Percentiles rank a stretch among this genome's conserved stretches.
These are phyloP conservation scores for Ceratocystis huliohia DNA, from an alignment of 2,329 filamentous ascomycete genomes.

Conservation along the genomic window DNA sequence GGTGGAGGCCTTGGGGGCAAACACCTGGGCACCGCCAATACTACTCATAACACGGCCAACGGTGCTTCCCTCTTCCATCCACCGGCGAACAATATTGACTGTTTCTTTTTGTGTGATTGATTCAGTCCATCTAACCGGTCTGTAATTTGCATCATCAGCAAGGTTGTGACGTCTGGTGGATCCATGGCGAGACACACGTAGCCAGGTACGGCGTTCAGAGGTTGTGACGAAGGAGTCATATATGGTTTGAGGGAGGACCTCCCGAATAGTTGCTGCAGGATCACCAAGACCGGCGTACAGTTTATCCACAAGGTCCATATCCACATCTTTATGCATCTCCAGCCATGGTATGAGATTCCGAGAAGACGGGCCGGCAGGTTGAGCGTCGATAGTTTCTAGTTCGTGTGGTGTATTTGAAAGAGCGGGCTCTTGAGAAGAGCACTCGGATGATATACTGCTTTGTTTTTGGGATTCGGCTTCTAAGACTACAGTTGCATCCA, in stretches of 20 bases:
- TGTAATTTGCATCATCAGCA: constrained; percentile 48
- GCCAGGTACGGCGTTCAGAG: constrained; percentile 52
- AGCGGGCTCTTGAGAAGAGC: not conserved
- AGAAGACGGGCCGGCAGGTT: not conserved
- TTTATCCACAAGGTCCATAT: constrained; percentile 16
- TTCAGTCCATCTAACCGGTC: constrained; percentile 44
- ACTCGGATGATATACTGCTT: not conserved
- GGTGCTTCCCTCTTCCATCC: constrained; percentile 47
- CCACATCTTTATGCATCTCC: constrained; percentile 12
- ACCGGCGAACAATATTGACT: constrained; percentile 47
- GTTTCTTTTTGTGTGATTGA: constrained; percentile 43
- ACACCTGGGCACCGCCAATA: constrained; percentile 30
- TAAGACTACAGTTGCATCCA: not conserved
- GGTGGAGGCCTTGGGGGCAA: constrained; percentile 38
- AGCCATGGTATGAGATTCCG: not conserved
- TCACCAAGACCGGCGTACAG: constrained; percentile 28
- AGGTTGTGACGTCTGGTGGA: constrained; percentile 44
- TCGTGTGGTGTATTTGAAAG: not conserved
- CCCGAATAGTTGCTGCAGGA: constrained; percentile 22
- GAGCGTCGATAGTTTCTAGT: not conserved
- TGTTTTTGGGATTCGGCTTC: not conserved
- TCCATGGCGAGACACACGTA: constrained; percentile 48
- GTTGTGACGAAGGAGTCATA: constrained; percentile 41
- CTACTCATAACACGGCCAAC: constrained; percentile 27
- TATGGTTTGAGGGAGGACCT: constrained; percentile 35